These are phyloP conservation scores for Euryodendron excelsum DNA, from an alignment of 148 eudicot genomes.

Conservation along the genomic window DNA sequence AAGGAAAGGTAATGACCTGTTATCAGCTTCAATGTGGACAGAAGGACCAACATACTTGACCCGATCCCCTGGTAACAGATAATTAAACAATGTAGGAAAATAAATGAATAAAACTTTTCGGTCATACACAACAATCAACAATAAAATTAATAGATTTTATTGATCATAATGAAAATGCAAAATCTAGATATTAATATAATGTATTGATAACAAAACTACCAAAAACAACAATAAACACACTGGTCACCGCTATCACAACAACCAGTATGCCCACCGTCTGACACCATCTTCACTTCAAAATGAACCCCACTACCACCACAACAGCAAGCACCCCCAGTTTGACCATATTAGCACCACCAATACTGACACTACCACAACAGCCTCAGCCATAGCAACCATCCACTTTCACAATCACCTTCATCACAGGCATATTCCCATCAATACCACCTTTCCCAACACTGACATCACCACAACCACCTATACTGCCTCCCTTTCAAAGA, in stretches of 20 bases:
- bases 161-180: not conserved
- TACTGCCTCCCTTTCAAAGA: not conserved
- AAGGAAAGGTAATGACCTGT: conserved; percentile 49
- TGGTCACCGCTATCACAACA: not conserved
- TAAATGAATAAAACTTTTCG: not conserved
- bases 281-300: conserved; percentile 9
- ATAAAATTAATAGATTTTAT: not conserved
- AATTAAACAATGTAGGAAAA: conserved; percentile 4
- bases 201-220: not conserved
- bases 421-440: not conserved
- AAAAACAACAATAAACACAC: not conserved
- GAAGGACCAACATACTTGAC: conserved; percentile 80
- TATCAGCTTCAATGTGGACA: conserved; percentile 52
- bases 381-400: not conserved
- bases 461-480: not conserved
- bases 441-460: not conserved
- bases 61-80: conserved; percentile 74
- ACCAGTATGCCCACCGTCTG: not conserved
- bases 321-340: not conserved
- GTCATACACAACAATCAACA: not conserved
- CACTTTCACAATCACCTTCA: not conserved
- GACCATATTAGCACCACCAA: not conserved
- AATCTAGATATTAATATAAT: not conserved
- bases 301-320: not conserved
- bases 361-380: conserved; percentile 2